Evolutionary conservation across 805 yeast genomes (phyloP).

Genomic region (Kazachstania psychrophila): DNA sequence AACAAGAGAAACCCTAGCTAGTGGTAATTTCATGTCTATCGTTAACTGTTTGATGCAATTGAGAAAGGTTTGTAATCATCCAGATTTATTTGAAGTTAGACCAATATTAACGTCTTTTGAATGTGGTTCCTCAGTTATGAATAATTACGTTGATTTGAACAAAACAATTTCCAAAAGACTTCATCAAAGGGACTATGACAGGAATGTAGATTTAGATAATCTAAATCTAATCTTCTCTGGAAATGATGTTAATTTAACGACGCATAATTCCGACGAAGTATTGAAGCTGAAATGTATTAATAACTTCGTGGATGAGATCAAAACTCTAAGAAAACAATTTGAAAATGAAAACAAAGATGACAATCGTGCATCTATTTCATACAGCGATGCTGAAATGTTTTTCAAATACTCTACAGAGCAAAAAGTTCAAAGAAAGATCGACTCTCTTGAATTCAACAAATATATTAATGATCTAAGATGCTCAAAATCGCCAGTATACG

Average conservation of each 20-base stretch:
- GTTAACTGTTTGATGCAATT: conserved; percentile 96
- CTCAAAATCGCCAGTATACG: conserved; percentile 55
- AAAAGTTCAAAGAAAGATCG: conserved; percentile 44
- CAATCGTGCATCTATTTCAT: conserved; percentile 6
- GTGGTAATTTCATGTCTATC: conserved; percentile 90
- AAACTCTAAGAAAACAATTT: conserved; percentile 34
- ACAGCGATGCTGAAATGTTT: conserved; percentile 43
- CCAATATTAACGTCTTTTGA: conserved; percentile 90
- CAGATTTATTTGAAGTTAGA: conserved; percentile 90
- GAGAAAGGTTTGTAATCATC: conserved; percentile 93
- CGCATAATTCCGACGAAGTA: conserved; percentile 39
- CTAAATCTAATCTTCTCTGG: conserved; percentile 52
- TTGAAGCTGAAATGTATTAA: conserved; percentile 39
- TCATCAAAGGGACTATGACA: not conserved
- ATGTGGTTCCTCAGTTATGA: conserved; percentile 52
- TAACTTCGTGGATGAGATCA: conserved; percentile 37
- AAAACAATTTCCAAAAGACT: conserved; percentile 30
- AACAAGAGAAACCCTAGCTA: conserved; percentile 84
- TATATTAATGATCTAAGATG: conserved; percentile 64
- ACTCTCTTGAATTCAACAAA: conserved; percentile 43
- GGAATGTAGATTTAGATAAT: conserved; percentile 41
- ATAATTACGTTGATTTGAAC: conserved; percentile 38
- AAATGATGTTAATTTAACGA: conserved; percentile 35
- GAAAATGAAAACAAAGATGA: too few species aligned
- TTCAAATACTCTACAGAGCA: conserved; percentile 47